Evolutionary conservation across 2,329 filamentous ascomycete genomes (phyloP).

Genomic region (Orbilia brochopaga): DNA sequence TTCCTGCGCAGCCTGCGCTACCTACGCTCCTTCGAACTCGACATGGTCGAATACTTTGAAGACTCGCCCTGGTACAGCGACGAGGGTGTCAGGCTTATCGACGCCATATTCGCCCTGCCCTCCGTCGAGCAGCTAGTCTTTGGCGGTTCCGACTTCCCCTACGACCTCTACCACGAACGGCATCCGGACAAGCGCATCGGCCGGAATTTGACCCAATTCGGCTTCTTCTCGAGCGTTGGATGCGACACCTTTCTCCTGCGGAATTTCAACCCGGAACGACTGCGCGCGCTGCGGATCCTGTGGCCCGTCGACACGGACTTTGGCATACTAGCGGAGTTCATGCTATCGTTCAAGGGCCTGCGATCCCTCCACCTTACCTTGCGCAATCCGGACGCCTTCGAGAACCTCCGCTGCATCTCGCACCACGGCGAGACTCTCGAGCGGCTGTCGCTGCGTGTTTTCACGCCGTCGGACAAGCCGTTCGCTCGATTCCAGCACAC

Average conservation of each 20-base stretch:
- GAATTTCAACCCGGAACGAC: conserved; percentile 26
- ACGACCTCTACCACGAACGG: conserved; percentile 29
- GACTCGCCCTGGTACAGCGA: conserved; percentile 37
- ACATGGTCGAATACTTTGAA: conserved; percentile 48
- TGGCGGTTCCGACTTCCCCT: conserved; percentile 44
- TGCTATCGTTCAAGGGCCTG: conserved; percentile 38
- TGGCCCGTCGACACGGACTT: conserved; percentile 45
- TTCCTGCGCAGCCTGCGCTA: conserved; percentile 25
- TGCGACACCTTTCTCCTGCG: conserved; percentile 25
- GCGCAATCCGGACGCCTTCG: conserved; percentile 33
- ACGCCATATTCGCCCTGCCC: conserved; percentile 28
- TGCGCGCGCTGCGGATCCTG: conserved; percentile 33
- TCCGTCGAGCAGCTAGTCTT: conserved; percentile 38
- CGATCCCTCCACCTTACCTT: conserved; percentile 35
- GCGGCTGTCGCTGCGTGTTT: conserved; percentile 30
- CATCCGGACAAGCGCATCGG: conserved; percentile 27
- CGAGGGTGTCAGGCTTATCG: conserved; percentile 30
- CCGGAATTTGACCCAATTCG: conserved; percentile 37
- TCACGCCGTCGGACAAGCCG: conserved; percentile 32
- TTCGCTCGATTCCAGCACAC: conserved; percentile 28
- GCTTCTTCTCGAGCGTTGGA: conserved; percentile 39
- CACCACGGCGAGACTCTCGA: conserved; percentile 36
- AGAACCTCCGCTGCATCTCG: conserved; percentile 29
- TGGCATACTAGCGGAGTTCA: conserved; percentile 21
- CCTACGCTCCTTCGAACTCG: conserved; percentile 33